A percentile compares a stretch with the other conserved stretches of the same genome.
Evolutionary conservation across 2,329 filamentous ascomycete species (phyloP).

Genomic region (Ustulina deusta): DNA sequence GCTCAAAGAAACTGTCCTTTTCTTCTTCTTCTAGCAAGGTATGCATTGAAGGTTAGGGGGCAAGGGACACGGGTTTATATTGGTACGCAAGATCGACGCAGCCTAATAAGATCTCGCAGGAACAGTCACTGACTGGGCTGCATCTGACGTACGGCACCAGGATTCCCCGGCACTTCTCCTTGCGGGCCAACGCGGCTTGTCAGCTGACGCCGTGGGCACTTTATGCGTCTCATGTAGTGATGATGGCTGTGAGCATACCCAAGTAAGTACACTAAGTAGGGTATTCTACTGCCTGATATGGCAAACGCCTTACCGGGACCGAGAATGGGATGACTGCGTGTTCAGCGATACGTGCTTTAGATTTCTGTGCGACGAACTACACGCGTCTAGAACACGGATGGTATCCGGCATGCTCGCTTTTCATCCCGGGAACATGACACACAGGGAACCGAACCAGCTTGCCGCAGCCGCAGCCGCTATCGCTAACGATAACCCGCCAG

Average conservation of each 20-base stretch:
- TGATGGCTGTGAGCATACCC: neutral
- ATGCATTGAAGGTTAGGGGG: neutral
- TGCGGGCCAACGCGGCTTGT: constrained; percentile 27
- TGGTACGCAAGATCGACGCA: constrained; percentile 23
- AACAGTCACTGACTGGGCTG: constrained; percentile 31
- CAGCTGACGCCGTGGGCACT: constrained; percentile 15
- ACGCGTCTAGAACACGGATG: constrained; percentile 10
- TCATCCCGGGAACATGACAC: constrained; percentile 6
- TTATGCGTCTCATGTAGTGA: neutral
- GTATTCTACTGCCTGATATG: constrained; percentile 6
- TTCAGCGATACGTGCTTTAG: constrained; percentile 17
- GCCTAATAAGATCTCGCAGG: constrained; percentile 34
- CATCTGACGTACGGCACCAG: constrained; percentile 34
- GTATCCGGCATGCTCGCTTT: constrained; percentile 4
- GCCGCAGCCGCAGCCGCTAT: constrained; percentile 25
- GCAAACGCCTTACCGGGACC: constrained; percentile 22
- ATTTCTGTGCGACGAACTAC: constrained; percentile 18
- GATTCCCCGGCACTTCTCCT: constrained; percentile 34
- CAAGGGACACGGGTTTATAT: neutral
- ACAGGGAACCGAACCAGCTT: constrained; percentile 20
- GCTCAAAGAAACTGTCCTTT: constrained; percentile 29
- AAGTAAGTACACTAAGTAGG: neutral
- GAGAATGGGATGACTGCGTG: neutral
- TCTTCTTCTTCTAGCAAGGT: neutral
- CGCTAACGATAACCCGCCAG: constrained; percentile 7